Evolutionary conservation across 371 early-diverging fungal species (phyloP).

Genomic region (Mucor ambiguus): DNA sequence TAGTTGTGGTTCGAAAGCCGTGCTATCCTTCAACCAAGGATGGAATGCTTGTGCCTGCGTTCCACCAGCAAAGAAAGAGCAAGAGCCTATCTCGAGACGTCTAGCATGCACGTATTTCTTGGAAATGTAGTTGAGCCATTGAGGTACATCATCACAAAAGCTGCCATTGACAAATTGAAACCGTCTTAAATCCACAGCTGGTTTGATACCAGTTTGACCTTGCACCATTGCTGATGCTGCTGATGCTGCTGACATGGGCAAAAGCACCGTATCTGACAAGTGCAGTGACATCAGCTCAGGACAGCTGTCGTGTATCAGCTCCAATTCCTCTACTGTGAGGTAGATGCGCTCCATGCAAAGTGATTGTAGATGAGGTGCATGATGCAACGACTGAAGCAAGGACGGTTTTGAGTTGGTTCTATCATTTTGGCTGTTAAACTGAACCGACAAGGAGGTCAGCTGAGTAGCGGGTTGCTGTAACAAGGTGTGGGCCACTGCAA

Average conservation of each 20-base stretch:
- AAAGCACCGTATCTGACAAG: not conserved
- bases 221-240: not conserved
- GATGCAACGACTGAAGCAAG: not conserved
- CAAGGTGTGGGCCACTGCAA: not conserved
- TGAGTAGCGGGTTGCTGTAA: not conserved
- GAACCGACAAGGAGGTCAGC: conserved; percentile 7
- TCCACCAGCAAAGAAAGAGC: not conserved
- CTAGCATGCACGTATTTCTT: not conserved
- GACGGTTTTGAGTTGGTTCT: conserved; percentile 6
- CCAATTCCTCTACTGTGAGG: not conserved
- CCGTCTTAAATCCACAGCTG: not conserved
- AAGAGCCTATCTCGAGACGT: not conserved
- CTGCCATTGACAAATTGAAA: not conserved
- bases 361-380: conserved; percentile 4
- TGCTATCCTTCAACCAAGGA: too few species aligned
- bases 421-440: conserved; percentile 16
- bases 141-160: not conserved
- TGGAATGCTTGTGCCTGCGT: too few species aligned
- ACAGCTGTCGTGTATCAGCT: not conserved
- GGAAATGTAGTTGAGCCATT: not conserved
- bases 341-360: not conserved
- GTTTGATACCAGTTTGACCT: not conserved
- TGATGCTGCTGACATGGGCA: not conserved
- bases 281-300: not conserved
- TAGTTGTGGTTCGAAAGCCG: not conserved